Conservation (phyloP, 1,139 yeast genomes). For the Debaryomyces nepalensis region DNA sequence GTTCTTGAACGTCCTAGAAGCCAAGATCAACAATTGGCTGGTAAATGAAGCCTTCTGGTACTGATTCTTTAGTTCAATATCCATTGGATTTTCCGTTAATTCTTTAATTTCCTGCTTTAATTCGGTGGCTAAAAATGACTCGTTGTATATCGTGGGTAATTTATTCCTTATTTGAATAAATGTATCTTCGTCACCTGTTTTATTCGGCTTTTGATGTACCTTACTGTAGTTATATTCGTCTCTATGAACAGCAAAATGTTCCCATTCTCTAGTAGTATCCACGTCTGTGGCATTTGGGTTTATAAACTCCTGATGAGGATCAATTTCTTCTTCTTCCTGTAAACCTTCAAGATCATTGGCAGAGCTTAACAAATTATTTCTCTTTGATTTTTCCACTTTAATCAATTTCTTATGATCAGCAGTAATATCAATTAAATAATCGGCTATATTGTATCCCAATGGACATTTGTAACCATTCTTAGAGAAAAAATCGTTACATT, state of each 20-base stretch:
- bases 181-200: conserved; percentile 33
- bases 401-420: conserved; percentile 56
- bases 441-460: conserved; percentile 89
- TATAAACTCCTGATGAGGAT: conserved; percentile 45
- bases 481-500: conserved; percentile 73
- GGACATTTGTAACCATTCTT: conserved; percentile 85
- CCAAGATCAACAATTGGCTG: conserved; percentile 69
- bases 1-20: conserved; percentile 89
- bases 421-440: conserved; percentile 87
- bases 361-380: conserved; percentile 26
- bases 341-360: conserved; percentile 26
- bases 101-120: conserved; percentile 53
- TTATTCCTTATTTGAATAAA: conserved; percentile 37
- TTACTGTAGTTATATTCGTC: conserved; percentile 57
- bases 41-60: conserved; percentile 58
- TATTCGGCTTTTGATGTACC: conserved; percentile 22
- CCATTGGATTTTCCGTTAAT: conserved; percentile 34
- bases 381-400: conserved; percentile 21
- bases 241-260: conserved; percentile 83
- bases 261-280: conserved; percentile 84
- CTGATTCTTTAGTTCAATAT: conserved; percentile 41
- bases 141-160: conserved; percentile 48
- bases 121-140: conserved; percentile 54
- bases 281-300: conserved; percentile 33
- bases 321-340: conserved; percentile 33